Evolutionary conservation across 768 basidiomycete genomes (phyloP), one percentile per base, ranked within the genome.

Genomic region (Tricholoma sp.): DNA sequence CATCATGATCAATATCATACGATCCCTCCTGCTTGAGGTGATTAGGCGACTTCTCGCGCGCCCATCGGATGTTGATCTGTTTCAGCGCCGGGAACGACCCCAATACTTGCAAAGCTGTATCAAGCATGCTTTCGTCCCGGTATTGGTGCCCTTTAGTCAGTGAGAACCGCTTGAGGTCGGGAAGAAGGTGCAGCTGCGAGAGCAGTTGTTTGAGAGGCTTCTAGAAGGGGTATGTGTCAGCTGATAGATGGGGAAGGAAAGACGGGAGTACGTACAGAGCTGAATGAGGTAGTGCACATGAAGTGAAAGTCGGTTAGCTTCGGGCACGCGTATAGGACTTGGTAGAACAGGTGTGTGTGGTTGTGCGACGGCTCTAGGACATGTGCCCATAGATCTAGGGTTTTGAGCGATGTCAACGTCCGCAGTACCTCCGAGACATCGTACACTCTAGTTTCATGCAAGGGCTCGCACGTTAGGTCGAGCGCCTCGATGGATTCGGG

Each of bases 141-240:
- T 78, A 79, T 52, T 72, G 70, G 61, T 80, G 76, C 0, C 78
- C 78, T 61, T 80, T 79, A 0, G 80, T 81, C 15, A 81, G 60
- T 0, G 77, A 77, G 51, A 81, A 79, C 0, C 72, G 66, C 53
- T 73, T 73, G 11, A 81, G 74, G 18, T 67, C 57, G 2, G 76
- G 74, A 3, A 80, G 70, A 52, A 69, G 66, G 37, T 66, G 59
- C 5, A 79, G 70, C 28, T 73, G 69, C 4, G 67, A 63, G 7
- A 76, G 62, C 12, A 81, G 70, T 18, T 76, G 72, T 37, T 71
- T 71, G 28, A 79, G 66, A 6, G 76, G 71, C 68, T 74, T 77
- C 77, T 80, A 49, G 20, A 3, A 24, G 24, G 20, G 24, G 13
- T 32, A 44, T 42, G 6, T 11, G 61, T 44, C 29, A 53, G 18